Evolutionary conservation across 202 grass and related monocot genomes (phyloP), one percentile per base, ranked within the genome.

Genomic region (Carex sylvatica): DNA sequence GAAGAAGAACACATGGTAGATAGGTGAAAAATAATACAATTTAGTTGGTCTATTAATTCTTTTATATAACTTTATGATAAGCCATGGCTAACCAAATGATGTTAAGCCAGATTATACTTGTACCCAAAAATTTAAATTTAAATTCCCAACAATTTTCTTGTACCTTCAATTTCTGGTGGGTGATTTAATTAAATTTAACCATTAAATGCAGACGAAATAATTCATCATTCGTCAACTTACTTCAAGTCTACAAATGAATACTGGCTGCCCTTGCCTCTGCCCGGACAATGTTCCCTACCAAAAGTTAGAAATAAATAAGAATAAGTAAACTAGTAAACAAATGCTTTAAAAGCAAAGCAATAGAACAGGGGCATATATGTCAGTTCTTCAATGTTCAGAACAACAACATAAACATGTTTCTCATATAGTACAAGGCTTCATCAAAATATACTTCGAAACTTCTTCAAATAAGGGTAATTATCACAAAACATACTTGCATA

Each of bases 231-330:
- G 33, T 56, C 72, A 72, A 91, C 93, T 99, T 96, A 96, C 97
- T 92, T 99, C 97, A 47, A 99, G 97, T 85, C 88, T 96, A 94
- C 97, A 99, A 80, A 96, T 99, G 85, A 96, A 94, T 46, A 99
- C 93, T 74, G 91, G 97, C 9, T 92, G 91, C 67, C 93, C 91
- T 84, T 99, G 97, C 84, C 97, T 92, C 84, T 94, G 91, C 40
- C 93, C 93, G 52, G 88, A 93, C 80, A 99, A 96, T 83, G 89
- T 92, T 91, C 96, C 96, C 93, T 99, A 69, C 79, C 86, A 89
- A 61, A 85, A 87, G 80, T 82, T 79, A 10, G 0, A 35, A 35
- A 35, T 35, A 35, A 35, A 28, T 28, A 28, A 35, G 4, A 81
- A 46, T 30, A 78, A 61, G 59, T 22, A 40, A 60, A 46, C 82